phyloP scores from a whole-genome alignment of 805 yeast species.

The Spathaspora boniae region DNA sequence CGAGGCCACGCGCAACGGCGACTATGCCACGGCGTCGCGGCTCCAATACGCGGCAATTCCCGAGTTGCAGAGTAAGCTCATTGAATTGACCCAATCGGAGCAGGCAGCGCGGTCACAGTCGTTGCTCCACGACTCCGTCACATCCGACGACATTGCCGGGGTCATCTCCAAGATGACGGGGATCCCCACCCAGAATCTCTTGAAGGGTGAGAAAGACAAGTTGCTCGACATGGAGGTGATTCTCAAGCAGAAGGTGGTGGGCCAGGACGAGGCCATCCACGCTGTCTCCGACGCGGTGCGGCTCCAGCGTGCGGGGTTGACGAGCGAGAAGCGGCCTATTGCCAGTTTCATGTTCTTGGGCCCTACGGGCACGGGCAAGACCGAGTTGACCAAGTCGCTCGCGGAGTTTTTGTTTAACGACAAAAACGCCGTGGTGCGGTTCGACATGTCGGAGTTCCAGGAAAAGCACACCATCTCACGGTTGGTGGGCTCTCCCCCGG shows the following conservation, averaged over 20 bases:
- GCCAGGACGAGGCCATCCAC: slow-evolving; percentile 92
- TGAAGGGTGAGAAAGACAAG: slow-evolving; percentile 94
- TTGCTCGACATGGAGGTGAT: slow-evolving; percentile 82
- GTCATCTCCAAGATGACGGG: slow-evolving; percentile 96
- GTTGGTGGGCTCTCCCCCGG: slow-evolving; percentile 96
- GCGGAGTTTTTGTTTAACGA: slow-evolving; percentile 92
- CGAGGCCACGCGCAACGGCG: slow-evolving; percentile 76
- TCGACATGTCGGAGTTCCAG: slow-evolving; percentile 98
- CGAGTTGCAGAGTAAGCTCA: slow-evolving; percentile 61
- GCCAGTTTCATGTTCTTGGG: slow-evolving; percentile 96
- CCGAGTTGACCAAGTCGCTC: slow-evolving; percentile 88
- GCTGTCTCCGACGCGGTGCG: slow-evolving; percentile 93
- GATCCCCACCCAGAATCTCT: slow-evolving; percentile 83
- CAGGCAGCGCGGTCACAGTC: slow-evolving; percentile 16
- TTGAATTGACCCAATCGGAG: slow-evolving; percentile 37
- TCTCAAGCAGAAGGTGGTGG: slow-evolving; percentile 75
- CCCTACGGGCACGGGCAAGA: slow-evolving; percentile 98
- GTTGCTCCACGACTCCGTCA: slow-evolving; percentile 84
- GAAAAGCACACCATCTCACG: slow-evolving; percentile 90
- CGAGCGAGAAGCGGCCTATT: slow-evolving; percentile 91
- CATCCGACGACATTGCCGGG: slow-evolving; percentile 88
- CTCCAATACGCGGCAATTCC: slow-evolving; percentile 88
- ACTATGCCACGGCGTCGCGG: slow-evolving; percentile 85
- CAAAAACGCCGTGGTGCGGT: slow-evolving; percentile 79
- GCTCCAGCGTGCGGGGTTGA: slow-evolving; percentile 93